Conservation (phyloP, 192 early-diverging fungal species). For the Globomyces pollinis-pini region DNA sequence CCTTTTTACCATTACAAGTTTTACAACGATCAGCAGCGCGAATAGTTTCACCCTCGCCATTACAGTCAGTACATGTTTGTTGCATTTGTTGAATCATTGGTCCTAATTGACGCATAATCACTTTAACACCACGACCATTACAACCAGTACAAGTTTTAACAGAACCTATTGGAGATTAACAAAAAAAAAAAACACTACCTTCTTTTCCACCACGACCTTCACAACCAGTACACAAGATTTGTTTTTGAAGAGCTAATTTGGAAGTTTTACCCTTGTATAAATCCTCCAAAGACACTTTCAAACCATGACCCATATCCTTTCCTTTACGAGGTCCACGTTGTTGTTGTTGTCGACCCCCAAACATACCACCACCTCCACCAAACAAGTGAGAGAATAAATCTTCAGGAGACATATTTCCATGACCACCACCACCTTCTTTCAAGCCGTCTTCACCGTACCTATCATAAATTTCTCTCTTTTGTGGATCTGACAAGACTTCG, state of each 20-base stretch:
- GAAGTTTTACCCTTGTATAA: conserved; percentile 83
- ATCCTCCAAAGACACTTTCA: conserved; percentile 83
- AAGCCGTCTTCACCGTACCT: conserved; percentile 90
- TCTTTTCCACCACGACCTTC: conserved; percentile 96
- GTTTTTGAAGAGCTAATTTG: conserved; percentile 94
- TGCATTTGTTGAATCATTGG: conserved; percentile 99
- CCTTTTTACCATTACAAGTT: conserved; percentile 84
- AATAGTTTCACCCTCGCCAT: conserved; percentile 87
- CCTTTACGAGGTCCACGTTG: conserved; percentile 82
- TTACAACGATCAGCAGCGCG: conserved; percentile 86
- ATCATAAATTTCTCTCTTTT: conserved; percentile 91
- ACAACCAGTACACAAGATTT: conserved; percentile 82
- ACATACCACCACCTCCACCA: conserved; percentile 56
- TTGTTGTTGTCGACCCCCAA: conserved; percentile 58
- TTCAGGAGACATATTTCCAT: conserved; percentile 70
- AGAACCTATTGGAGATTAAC: neutral
- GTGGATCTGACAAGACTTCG: conserved; percentile 84
- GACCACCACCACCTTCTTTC: conserved; percentile 64
- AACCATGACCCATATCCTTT: conserved; percentile 85
- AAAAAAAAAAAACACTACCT: neutral
- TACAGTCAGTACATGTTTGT: conserved; percentile 86
- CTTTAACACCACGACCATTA: conserved; percentile 83
- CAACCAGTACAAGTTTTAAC: conserved; percentile 63
- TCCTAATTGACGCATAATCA: conserved; percentile 89
- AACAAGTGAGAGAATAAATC: conserved; percentile 98